Base-by-base conservation (phyloP, 495 filamentous ascomycete genomes). In the Aspergillus biplanus region DNA sequence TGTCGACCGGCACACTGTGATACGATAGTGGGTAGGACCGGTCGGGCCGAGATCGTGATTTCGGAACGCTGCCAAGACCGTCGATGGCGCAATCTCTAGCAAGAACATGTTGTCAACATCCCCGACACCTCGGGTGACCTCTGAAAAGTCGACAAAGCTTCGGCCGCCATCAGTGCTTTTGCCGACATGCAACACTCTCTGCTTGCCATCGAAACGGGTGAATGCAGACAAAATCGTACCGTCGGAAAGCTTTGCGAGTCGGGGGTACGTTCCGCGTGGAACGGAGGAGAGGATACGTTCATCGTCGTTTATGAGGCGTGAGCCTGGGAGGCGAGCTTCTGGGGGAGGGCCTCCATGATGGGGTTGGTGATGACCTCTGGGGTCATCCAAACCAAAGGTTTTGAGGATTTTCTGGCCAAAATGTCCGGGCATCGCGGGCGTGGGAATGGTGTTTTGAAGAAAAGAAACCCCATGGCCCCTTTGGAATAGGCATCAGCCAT, bases 101-200 rank as follows among this genome's bases (percentile, higher is more conserved):
- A 85, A 72, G 62, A 82, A 84, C 64, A 82, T 76, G 68, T 89
- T 89, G 71, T 88, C 86, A 39, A 87, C 73, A 62, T 89, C 86
- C 33, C 77, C 76, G 5, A 59, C 61, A 3, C 70, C 73, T 0
- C 76, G 74, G 1, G 71, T 75, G 13, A 80, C 73, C 53, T 82
- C 79, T 12, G 69, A 70, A 33, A 69, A 71, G 42, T 75, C 68
- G 44, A 68, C 63, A 50, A 79, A 82, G 27, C 65, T 70, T 33
- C 59, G 71, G 46, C 73, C 77, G 32, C 67, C 69, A 59, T 82
- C 79, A 31, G 66, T 75, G 61, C 77, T 80, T 44, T 65, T 66
- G 8, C 72, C 69, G 15, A 82, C 68, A 42, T 68, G 67, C 0
- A 82, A 70, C 7, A 72, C 64, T 4, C 71, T 72, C 16, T 70